Evolutionary conservation across 495 filamentous ascomycete genomes (phyloP).

Genomic region (Neurospora sublineolata): DNA sequence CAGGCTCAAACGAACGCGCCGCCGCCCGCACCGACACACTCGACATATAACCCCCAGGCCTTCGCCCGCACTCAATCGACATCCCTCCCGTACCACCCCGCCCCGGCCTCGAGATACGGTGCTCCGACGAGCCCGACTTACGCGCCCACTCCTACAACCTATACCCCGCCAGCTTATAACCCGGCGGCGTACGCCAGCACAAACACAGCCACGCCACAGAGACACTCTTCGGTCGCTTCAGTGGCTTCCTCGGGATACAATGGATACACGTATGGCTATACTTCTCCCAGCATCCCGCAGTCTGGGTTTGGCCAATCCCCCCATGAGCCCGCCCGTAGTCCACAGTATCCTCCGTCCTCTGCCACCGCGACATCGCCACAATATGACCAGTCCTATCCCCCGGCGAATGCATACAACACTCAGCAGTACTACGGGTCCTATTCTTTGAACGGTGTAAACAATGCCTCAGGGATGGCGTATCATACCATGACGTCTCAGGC

Average conservation of each 20-base stretch:
- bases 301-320: conserved; percentile 19
- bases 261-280: conserved; percentile 29
- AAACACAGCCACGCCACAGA: conserved; percentile 24
- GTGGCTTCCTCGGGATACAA: conserved; percentile 20
- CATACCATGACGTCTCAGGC: conserved; percentile 24
- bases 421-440: conserved; percentile 20
- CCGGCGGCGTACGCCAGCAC: conserved; percentile 38
- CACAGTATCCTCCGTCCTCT: conserved; percentile 20
- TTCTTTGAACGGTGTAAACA: conserved; percentile 19
- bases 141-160: conserved; percentile 20
- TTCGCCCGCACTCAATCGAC: conserved; percentile 56
- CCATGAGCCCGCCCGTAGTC: conserved; percentile 24
- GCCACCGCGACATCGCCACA: conserved; percentile 11
- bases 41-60: conserved; percentile 72
- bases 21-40: conserved; percentile 40
- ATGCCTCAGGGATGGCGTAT: conserved; percentile 18
- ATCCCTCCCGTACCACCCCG: conserved; percentile 32
- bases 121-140: conserved; percentile 23
- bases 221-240: conserved; percentile 29
- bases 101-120: conserved; percentile 22
- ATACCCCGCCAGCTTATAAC: conserved; percentile 36
- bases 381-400: conserved; percentile 19
- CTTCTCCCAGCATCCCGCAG: conserved; percentile 23
- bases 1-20: conserved; percentile 29
- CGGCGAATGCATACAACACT: conserved; percentile 5